These are phyloP conservation scores for Tieghemostelium lacteum DNA, from an alignment of 78 protist genomes.

Conservation along the genomic window DNA sequence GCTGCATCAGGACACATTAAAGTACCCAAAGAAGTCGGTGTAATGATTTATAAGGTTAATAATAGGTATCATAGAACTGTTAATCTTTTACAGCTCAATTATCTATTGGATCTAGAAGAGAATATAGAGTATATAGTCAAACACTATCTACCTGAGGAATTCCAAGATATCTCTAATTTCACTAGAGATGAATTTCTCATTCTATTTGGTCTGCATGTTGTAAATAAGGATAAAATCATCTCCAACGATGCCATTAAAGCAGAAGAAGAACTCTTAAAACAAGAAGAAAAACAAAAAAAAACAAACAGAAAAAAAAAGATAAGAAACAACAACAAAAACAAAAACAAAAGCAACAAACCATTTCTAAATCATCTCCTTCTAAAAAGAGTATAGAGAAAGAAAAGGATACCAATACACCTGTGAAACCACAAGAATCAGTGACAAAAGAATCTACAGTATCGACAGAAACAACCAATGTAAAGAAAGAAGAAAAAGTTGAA, in stretches of 20 bases:
- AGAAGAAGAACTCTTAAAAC: background rate
- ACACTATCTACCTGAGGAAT: background rate
- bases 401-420: too few relatives aligned
- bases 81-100: too few relatives aligned
- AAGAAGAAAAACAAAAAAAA: background rate
- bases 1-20: too few relatives aligned
- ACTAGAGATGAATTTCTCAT: background rate
- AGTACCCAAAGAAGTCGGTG: too few relatives aligned
- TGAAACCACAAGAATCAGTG: background rate
- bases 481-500: background rate
- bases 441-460: background rate
- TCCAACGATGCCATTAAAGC: background rate
- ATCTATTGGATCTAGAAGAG: too few relatives aligned
- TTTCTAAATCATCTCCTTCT: background rate
- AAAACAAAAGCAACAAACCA: background rate
- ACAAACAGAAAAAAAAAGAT: background rate
- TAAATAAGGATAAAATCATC: background rate
- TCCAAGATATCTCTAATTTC: background rate
- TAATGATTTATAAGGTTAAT: too few relatives aligned
- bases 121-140: too few relatives aligned
- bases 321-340: background rate
- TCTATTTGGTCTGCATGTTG: background rate
- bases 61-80: too few relatives aligned
- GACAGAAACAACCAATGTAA: background rate
- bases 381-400: background rate